Percentiles rank a stretch among this genome's conserved stretches.
phyloP scores from a whole-genome alignment of 257 asterid species.

The Solanum medicagineum region DNA sequence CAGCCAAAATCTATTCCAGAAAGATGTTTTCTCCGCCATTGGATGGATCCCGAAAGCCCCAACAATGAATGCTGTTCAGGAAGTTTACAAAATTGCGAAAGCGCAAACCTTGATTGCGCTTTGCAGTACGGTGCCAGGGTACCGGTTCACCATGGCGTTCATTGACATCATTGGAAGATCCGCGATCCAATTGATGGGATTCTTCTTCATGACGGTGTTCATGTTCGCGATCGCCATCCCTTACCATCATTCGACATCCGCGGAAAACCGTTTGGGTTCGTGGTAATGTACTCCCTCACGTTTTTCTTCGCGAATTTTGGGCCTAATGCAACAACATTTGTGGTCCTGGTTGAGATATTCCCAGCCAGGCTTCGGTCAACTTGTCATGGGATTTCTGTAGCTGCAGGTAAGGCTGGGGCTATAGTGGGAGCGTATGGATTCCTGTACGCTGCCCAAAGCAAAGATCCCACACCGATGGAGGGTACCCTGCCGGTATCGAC shows the following conservation, averaged over 20 bases:
- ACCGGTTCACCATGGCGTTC: conserved; percentile 36
- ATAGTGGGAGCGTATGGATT: conserved; percentile 40
- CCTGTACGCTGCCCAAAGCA: conserved; percentile 21
- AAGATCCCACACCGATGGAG: conserved; percentile 6
- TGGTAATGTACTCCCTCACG: conserved; percentile 19
- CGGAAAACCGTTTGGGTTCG: conserved; percentile 15
- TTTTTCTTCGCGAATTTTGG: conserved; percentile 45
- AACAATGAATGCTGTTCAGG: conserved; percentile 30
- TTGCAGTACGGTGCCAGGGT: conserved; percentile 33
- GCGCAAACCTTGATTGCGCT: conserved; percentile 32
- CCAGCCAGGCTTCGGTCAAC: conserved; percentile 18
- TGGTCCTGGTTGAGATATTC: conserved; percentile 26
- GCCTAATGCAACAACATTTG: conserved; percentile 39
- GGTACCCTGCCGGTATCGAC: conserved; percentile 27
- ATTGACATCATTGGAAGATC: conserved; percentile 18
- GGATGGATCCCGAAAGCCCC: conserved; percentile 29
- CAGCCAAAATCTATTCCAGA: conserved; percentile 30
- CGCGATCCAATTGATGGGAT: conserved; percentile 5
- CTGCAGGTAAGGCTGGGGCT: conserved; percentile 36
- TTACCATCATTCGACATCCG: conserved; percentile 19
- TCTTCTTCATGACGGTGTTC: conserved; percentile 32
- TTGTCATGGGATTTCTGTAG: conserved; percentile 34
- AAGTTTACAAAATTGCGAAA: conserved; percentile 18
- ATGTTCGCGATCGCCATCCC: conserved; percentile 37
- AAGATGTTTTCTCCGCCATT: conserved; percentile 20